A percentile compares a stretch with the other conserved stretches of the same genome.
These are phyloP conservation scores for Carex kokanica DNA, from an alignment of 176 grass and related monocot species.

Conservation along the genomic window DNA sequence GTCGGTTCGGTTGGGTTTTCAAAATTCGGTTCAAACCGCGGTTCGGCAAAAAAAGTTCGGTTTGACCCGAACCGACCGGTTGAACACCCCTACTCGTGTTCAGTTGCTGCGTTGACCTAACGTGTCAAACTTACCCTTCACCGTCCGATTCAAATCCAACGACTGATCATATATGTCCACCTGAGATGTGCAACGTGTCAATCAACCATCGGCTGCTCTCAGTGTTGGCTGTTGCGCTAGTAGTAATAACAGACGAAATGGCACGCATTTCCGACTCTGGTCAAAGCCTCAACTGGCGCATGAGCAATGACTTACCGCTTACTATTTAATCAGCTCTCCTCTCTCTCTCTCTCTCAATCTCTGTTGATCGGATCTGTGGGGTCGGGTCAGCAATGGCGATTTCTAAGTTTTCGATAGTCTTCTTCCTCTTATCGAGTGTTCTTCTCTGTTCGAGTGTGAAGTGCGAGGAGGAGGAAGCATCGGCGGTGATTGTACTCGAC, in stretches of 20 bases:
- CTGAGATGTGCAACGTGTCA: background rate
- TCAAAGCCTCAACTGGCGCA: background rate
- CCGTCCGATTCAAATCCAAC: conserved; percentile 6
- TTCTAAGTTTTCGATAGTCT: conserved; percentile 33
- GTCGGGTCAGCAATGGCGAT: conserved; percentile 35
- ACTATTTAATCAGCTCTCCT: background rate
- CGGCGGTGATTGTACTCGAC: conserved; percentile 49
- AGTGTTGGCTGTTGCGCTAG: background rate
- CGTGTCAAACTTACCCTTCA: background rate
- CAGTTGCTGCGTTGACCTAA: conserved; percentile 12
- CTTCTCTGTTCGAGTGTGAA: conserved; percentile 29
- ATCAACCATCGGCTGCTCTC: background rate
- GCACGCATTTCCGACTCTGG: background rate
- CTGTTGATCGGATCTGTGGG: conserved; percentile 13
- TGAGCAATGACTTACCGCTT: background rate
- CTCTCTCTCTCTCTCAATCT: background rate
- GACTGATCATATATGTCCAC: background rate
- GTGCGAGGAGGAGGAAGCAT: conserved; percentile 6
- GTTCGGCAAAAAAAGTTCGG: too few species aligned
- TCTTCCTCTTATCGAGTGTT: conserved; percentile 25
- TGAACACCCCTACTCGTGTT: too few species aligned
- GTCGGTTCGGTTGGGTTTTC: too few species aligned
- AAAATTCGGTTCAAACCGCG: too few species aligned
- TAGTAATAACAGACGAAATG: background rate
- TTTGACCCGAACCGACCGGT: too few species aligned